Evolutionary conservation across 805 yeast species (phyloP).

Genomic region (Kodamaea leandrae): DNA sequence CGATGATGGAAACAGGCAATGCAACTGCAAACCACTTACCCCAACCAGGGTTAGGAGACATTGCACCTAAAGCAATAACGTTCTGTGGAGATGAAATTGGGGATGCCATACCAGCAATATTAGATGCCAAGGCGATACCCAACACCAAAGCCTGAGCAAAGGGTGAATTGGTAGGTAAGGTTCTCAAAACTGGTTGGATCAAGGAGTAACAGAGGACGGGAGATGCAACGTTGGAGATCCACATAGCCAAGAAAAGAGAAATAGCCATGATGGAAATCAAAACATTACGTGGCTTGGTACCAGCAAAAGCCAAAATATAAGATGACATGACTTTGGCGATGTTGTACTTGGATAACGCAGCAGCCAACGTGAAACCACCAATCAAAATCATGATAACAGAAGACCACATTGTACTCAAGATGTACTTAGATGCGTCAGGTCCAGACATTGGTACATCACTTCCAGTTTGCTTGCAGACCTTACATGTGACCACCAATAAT

Average conservation of each 20-base stretch:
- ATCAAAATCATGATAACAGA: conserved; percentile 84
- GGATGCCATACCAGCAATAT: conserved; percentile 95
- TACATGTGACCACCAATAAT: conserved; percentile 44
- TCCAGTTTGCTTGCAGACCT: conserved; percentile 47
- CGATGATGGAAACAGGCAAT: conserved; percentile 69
- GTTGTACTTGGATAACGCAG: conserved; percentile 87
- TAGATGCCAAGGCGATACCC: conserved; percentile 91
- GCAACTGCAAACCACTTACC: conserved; percentile 90
- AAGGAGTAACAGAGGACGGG: conserved; percentile 92
- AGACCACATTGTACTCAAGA: conserved; percentile 90
- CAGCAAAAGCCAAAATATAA: conserved; percentile 74
- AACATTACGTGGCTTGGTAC: conserved; percentile 78
- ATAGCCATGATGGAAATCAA: conserved; percentile 81
- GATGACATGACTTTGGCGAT: conserved; percentile 86
- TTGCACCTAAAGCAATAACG: conserved; percentile 81
- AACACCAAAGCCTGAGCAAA: conserved; percentile 81
- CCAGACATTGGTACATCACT: conserved; percentile 52
- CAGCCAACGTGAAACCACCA: conserved; percentile 95
- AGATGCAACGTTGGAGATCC: conserved; percentile 97
- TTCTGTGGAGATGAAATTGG: conserved; percentile 98
- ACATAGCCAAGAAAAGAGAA: conserved; percentile 83
- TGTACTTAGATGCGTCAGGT: conserved; percentile 70
- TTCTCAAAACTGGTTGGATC: conserved; percentile 84
- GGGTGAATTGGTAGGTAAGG: conserved; percentile 72
- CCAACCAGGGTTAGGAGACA: conserved; percentile 82